Base-by-base conservation (phyloP, 2,329 filamentous ascomycete species). In the Sporothrix dimorphospora region DNA sequence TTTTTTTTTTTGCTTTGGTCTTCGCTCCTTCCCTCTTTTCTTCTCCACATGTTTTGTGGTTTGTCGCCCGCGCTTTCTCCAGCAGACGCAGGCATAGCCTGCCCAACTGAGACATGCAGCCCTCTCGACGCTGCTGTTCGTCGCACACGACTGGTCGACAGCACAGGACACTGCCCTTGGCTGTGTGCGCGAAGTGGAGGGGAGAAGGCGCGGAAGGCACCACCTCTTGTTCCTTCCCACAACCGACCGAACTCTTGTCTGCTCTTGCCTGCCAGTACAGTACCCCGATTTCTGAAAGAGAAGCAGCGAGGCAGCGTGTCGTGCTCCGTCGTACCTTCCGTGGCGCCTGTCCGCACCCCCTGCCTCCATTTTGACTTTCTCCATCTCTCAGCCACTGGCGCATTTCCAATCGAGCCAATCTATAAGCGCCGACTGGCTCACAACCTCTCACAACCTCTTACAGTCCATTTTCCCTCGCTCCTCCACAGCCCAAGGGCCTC, bases 371-470 rank as follows among this genome's bases (percentile, higher is more conserved):
- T 24, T 11, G 11, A n/a, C 30, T 7, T 30, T 34, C 55, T 38
- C 34, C 34, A 12, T 67, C 63, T 67, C 63, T 49, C 65, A 68
- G 47, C 65, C 65, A 68, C 45, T 68, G 45, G 47, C 49, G 30
- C 66, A 55, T 69, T 69, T 69, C 34, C 19, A 24, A 55, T 42
- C 53, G 68, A 51, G 42, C 63, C 70, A 71, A 68, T 68, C 40
- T 69, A 4, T 67, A 69, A 63, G 71, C 71, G 71, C 71, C 71
- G 53, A 63, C 55, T 72, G 65, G 70, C 63, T 47, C 42, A 63
- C 68, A 47, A 49, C 53, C 68, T 70, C 51, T 61, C 53, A 49
- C 24, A 16, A 21, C 42, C 53, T 49, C 68, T 57, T 14, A 27
- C 30, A 69, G 6, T 6, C 49, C 30, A 21, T 30, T n/a, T n/a